phyloP scores from a whole-genome alignment of 73 alveolate species.

The Urostyla sp. region DNA sequence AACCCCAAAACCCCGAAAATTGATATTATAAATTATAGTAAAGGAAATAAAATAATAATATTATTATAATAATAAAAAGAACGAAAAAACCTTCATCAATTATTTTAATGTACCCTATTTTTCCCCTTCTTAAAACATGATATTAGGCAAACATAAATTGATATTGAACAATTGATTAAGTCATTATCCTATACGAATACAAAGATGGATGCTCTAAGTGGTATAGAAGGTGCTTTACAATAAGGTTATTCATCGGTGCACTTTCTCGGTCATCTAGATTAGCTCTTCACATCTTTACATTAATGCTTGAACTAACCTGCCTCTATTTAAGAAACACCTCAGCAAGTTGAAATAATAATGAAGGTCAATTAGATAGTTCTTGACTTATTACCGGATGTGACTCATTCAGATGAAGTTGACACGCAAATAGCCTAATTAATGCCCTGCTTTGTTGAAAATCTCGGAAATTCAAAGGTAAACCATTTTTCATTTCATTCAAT shows the following conservation, averaged over 20 bases:
- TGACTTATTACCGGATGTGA: constrained; percentile 61
- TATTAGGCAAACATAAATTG: too few relatives aligned
- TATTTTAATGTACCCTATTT: too few relatives aligned
- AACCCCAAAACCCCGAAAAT: too few relatives aligned
- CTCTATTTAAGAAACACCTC: too few relatives aligned
- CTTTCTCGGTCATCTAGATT: constrained; percentile 42
- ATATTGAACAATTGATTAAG: too few relatives aligned
- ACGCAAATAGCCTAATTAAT: constrained; percentile 48
- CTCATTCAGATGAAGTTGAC: constrained; percentile 57
- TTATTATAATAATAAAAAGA: too few relatives aligned
- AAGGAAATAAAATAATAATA: too few relatives aligned
- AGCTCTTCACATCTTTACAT: constrained; percentile 19
- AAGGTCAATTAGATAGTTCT: constrained; percentile 41
- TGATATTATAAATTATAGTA: too few relatives aligned
- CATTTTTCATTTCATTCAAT: background rate
- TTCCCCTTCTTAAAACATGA: too few relatives aligned
- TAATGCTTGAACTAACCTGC: background rate
- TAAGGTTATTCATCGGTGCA: constrained; percentile 50
- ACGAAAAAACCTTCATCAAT: too few relatives aligned
- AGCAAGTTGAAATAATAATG: background rate
- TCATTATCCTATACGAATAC: background rate
- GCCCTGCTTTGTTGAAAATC: constrained; percentile 66
- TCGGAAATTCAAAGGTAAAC: constrained; percentile 64
- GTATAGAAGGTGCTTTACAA: constrained; percentile 29
- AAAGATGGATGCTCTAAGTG: constrained; percentile 32